Conservation (phyloP, 2,329 filamentous ascomycete genomes). For the Fulvia fulva region DNA sequence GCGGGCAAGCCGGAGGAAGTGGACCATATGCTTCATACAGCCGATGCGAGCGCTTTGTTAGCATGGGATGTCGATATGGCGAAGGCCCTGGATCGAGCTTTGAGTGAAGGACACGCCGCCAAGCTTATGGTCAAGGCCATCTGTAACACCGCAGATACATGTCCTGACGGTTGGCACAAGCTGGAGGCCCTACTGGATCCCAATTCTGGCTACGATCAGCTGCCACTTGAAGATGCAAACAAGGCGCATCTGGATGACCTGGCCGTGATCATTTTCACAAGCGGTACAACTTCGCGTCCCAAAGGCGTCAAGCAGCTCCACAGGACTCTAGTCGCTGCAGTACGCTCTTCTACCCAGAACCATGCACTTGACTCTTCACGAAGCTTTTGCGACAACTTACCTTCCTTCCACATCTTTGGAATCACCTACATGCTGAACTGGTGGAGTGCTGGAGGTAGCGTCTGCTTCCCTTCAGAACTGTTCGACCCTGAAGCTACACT, state of each 20-base stretch:
- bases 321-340: not conserved
- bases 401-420: not conserved
- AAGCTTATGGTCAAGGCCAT: not conserved
- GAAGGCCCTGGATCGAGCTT: not conserved
- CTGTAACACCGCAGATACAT: not conserved
- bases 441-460: not conserved
- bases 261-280: conserved; percentile 6
- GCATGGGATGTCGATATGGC: conserved; percentile 7
- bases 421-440: not conserved
- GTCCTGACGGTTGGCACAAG: not conserved
- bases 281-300: conserved; percentile 2
- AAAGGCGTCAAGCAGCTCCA: not conserved
- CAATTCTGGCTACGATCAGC: not conserved
- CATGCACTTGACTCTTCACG: not conserved
- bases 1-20: conserved; percentile 1
- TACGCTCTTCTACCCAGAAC: not conserved
- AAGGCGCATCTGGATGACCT: not conserved
- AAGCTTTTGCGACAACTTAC: conserved; percentile 1
- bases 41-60: not conserved
- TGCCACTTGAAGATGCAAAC: not conserved
- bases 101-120: not conserved
- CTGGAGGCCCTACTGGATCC: not conserved
- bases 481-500: not conserved
- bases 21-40: conserved; percentile 3
- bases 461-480: not conserved